Percentiles rank a stretch among this genome's conserved stretches.
Conservation (phyloP, 495 filamentous ascomycete genomes). For the Penicillium subrubescens region DNA sequence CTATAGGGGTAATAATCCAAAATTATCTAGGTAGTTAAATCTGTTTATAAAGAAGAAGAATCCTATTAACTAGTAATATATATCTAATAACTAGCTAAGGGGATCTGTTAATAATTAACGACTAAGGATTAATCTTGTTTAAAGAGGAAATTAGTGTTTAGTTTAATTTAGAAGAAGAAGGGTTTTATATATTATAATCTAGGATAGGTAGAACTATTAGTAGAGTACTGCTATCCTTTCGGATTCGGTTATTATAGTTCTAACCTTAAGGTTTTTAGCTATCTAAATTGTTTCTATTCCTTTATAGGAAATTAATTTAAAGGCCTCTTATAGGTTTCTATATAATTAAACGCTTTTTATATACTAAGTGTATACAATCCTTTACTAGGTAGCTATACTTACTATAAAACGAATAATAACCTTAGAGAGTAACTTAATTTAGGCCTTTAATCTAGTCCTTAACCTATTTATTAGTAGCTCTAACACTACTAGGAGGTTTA, state of each 20-base stretch:
- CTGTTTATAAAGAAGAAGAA: too few relatives aligned
- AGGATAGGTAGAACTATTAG: neutral
- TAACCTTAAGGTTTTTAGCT: neutral
- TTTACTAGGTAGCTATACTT: neutral
- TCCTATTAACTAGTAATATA: neutral
- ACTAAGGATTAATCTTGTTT: neutral
- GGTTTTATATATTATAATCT: neutral
- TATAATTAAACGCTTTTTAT: too few relatives aligned
- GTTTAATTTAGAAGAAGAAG: neutral
- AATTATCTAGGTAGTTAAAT: neutral
- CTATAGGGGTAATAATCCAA: neutral
- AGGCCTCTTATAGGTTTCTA: too few relatives aligned
- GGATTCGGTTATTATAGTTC: neutral
- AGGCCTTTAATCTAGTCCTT: neutral
- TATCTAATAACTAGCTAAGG: neutral
- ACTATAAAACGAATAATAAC: neutral
- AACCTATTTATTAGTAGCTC: neutral
- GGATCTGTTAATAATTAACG: neutral
- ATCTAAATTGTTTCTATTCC: neutral
- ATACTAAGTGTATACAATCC: too few relatives aligned
- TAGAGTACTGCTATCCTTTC: neutral
- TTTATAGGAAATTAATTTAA: neutral
- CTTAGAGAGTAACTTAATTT: neutral
- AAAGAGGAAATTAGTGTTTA: neutral
- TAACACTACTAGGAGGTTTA: neutral